Base-by-base conservation (phyloP, 2,329 filamentous ascomycete genomes). In the Epichloe scottii region DNA sequence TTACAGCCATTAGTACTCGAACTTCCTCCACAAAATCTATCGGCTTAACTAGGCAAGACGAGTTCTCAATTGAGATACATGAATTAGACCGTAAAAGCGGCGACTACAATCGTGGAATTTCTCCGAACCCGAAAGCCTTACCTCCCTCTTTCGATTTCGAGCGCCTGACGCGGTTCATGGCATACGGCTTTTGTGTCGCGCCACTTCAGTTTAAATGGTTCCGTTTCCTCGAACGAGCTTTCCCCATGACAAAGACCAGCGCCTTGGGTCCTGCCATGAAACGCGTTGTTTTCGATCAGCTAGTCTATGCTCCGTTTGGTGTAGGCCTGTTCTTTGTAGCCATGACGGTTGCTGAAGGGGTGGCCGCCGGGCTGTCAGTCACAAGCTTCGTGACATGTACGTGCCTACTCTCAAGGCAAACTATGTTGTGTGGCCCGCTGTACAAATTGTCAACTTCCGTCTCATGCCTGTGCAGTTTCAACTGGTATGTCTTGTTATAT, bases 271-370 rank as follows among this genome's bases (percentile, higher is more conserved):
- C 89, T 34, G 89, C 89, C 3, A 69, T 97, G 68, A 95, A 96
- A 77, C 79, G 91, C 54, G 89, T 97, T 17, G 87, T 85, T 7
- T 85, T 93, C 60, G 93, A 98, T 66, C 93, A 98, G 71, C 74
- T 97, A 33, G 76, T 95, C 48, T 97, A 97, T 68, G 89, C 93
- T 40, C 93, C 93, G 1, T 79, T 93, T 57, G 89, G 87, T 71
- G 79, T 98, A 51, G 87, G 79, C 14, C 77, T 79, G 58, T 98
- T 98, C 75, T 98, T 97, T 67, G 89, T 87, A 0, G 91, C 85
- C 69, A 97, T 98, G 91, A 97, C 93, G 0, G 69, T 97, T 15
- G 87, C 91, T 12, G 93, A 98, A 70, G 93, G 93, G 93, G 93
- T 52, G 89, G 89, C 34, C 81, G 79, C 60, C 78, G 86, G 54